Evolutionary conservation across 306 rosid species (phyloP).

Genomic region (Casuarina equisetifolia): DNA sequence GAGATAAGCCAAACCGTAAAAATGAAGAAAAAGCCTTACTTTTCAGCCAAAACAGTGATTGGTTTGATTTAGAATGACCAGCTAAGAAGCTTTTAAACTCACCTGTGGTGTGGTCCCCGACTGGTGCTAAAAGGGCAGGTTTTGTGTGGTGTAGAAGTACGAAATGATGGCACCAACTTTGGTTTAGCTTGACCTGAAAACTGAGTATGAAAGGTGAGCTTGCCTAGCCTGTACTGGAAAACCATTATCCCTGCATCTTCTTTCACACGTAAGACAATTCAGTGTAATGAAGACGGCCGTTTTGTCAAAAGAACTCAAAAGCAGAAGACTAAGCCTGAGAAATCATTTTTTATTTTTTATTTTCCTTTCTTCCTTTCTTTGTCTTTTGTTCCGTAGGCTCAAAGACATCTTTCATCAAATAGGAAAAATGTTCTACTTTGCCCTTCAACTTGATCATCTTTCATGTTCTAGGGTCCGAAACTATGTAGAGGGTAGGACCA

Average conservation of each 20-base stretch:
- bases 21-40: constrained; percentile 43
- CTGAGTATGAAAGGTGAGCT: constrained; percentile 54
- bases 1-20: constrained; percentile 43
- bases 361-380: too few relatives aligned
- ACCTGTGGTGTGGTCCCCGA: constrained; percentile 56
- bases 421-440: too few relatives aligned
- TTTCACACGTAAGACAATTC: constrained; percentile 24
- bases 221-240: constrained; percentile 50
- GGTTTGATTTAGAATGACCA: constrained; percentile 65
- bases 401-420: too few relatives aligned
- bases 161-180: constrained; percentile 31
- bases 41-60: constrained; percentile 46
- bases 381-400: too few relatives aligned
- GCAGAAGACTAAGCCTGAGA: too few relatives aligned
- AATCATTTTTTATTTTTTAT: too few relatives aligned
- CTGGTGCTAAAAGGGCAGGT: constrained; percentile 42
- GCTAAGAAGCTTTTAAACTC: constrained; percentile 55
- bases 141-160: constrained; percentile 47
- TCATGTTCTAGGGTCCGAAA: too few relatives aligned
- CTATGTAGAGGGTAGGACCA: too few relatives aligned
- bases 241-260: constrained; percentile 28
- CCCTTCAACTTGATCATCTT: too few relatives aligned
- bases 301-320: not conserved
- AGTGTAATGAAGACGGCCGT: not conserved
- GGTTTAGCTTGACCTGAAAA: constrained; percentile 65